A percentile compares a stretch with the other conserved stretches of the same genome.
phyloP scores from a whole-genome alignment of 345 rosid genomes.

The Boechera divaricarpa region DNA sequence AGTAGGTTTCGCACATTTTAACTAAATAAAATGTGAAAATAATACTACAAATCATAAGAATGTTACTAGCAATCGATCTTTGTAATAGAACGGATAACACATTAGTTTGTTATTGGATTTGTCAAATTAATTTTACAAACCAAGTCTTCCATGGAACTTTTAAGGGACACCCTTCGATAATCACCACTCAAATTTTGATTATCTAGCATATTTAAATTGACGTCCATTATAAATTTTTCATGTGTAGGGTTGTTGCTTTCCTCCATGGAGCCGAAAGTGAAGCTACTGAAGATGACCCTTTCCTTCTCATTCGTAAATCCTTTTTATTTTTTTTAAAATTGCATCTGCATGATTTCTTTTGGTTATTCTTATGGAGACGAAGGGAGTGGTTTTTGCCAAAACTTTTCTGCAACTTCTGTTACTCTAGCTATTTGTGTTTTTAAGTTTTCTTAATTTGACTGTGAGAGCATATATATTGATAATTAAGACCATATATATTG shows the following conservation, averaged over 20 bases:
- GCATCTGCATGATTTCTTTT: neutral
- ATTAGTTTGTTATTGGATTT: neutral
- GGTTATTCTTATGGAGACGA: neutral
- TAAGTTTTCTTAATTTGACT: neutral
- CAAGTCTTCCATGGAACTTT: constrained; percentile 7
- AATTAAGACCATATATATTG: no score
- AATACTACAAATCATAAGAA: no score
- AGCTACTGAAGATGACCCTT: constrained; percentile 14
- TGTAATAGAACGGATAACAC: neutral
- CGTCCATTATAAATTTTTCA: neutral
- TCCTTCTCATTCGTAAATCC: neutral
- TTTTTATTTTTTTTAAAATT: neutral
- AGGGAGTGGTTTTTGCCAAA: neutral
- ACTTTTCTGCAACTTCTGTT: neutral
- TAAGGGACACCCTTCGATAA: no score
- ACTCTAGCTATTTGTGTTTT: constrained; percentile 3
- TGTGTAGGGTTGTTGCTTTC: constrained; percentile 69
- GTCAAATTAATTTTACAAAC: neutral
- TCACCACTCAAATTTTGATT: no score
- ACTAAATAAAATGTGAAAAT: no score
- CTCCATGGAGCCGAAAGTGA: constrained; percentile 44
- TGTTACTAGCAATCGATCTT: neutral
- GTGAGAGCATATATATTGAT: neutral
- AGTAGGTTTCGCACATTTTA: no score
- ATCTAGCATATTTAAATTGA: neutral